These are phyloP conservation scores for Cytospora mali DNA, from an alignment of 2,329 filamentous ascomycete species.

Conservation along the genomic window DNA sequence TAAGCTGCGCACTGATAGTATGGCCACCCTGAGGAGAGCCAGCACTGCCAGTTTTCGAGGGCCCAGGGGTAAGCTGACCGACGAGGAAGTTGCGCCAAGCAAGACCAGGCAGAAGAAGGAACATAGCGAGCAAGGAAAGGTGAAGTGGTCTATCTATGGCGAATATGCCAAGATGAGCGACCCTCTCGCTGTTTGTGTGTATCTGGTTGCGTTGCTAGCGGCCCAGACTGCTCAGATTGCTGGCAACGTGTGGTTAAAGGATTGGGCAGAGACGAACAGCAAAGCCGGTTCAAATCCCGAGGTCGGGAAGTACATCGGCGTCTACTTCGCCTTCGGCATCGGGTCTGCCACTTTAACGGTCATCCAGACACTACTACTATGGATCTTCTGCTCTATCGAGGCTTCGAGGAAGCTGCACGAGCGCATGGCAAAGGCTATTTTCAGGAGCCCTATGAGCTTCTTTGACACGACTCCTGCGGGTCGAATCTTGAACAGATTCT, in stretches of 20 bases:
- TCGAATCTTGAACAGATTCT: slow-evolving; percentile 96
- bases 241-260: slow-evolving; percentile 89
- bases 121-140: slow-evolving; percentile 89
- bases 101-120: slow-evolving; percentile 89
- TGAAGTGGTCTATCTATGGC: slow-evolving; percentile 91
- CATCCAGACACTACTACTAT: slow-evolving; percentile 88
- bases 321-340: slow-evolving; percentile 94
- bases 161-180: slow-evolving; percentile 98
- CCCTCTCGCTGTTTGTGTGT: slow-evolving; percentile 78
- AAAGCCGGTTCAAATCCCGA: slow-evolving; percentile 67
- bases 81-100: slow-evolving; percentile 76
- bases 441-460: slow-evolving; percentile 97
- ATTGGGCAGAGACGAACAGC: slow-evolving; percentile 84
- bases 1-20: slow-evolving; percentile 69
- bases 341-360: slow-evolving; percentile 85
- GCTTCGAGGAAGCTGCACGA: slow-evolving; percentile 96
- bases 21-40: slow-evolving; percentile 81
- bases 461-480: slow-evolving; percentile 97
- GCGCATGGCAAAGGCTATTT: slow-evolving; percentile 95
- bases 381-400: slow-evolving; percentile 99
- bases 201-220: slow-evolving; percentile 74
- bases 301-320: slow-evolving; percentile 86
- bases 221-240: slow-evolving; percentile 83
- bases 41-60: slow-evolving; percentile 90
- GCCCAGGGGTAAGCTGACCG: slow-evolving; percentile 77